Evolutionary conservation across 306 rosid species (phyloP), one percentile per base, ranked within the genome.

Genomic region (Lathyrus sativus): DNA sequence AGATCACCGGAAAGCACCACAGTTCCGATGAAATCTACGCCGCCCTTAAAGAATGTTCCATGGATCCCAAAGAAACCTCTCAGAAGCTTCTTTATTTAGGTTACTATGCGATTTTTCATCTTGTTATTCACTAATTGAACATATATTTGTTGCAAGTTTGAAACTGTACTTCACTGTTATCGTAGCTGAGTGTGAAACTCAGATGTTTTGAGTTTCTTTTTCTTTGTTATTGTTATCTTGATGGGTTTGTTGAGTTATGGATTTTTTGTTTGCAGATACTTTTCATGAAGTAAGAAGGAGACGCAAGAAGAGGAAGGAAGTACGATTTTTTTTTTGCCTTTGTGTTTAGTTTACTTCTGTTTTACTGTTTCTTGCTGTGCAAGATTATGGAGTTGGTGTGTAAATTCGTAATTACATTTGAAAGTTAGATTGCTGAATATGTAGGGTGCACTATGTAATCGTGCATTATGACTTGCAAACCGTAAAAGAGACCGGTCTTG

Each of bases 31-130:
- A 90, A 67, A 87, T 90, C 81, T 90, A 80, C 74, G 67, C 87
- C 9, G 86, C 88, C 72, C 92, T 88, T 60, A 72, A 37, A n/a
- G 96, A 90, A 76, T 88, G 87, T 24, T 81, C 90, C 38, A 86
- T 90, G 96, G 96, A 90, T 88, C 96, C 95, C 75, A 81, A 90
- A 28, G 96, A 90, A 79, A 86, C 96, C 58, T 80, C 81, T 51
- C 91, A 88, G 73, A 86, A 82, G 89, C 95, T 90, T 70, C 65
- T 90, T 50, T 81, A 78, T 77, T 44, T 78, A 70, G 89, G 89
- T 79, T 45, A 31, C 33, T 72, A 13, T 46, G 2, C 19, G 51
- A n/a, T 72, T 74, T n/a, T 26, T 26, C 29, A 26, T 3, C 29
- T 26, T 17, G 4, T 29, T 46, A 3, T 48, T 49, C 59, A 55